Evolutionary conservation across 805 yeast genomes (phyloP).

Genomic region (Kockiozyma suomiensis): DNA sequence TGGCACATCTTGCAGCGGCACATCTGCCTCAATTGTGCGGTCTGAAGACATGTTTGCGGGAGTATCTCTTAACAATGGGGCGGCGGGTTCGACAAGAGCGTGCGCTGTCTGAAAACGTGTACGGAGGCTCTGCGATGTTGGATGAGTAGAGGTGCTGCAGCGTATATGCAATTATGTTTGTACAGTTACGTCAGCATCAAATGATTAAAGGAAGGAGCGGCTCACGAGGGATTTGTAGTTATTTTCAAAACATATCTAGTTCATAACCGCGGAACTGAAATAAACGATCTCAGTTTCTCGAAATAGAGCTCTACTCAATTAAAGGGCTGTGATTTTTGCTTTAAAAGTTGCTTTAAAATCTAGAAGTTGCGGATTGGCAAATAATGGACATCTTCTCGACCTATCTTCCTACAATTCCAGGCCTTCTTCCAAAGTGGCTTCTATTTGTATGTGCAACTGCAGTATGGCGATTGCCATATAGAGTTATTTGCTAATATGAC

Average conservation of each 20-base stretch:
- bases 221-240: not conserved
- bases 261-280: not conserved
- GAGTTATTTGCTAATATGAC: too few relatives aligned
- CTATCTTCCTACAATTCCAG: conserved; percentile 52
- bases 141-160: not conserved
- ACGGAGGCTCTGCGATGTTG: not conserved
- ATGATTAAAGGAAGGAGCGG: not conserved
- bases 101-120: not conserved
- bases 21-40: conserved; percentile 25
- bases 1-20: conserved; percentile 5
- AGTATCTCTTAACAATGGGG: not conserved
- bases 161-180: not conserved
- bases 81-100: not conserved
- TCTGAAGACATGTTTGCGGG: conserved; percentile 18
- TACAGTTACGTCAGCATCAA: not conserved
- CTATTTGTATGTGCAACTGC: conserved; percentile 53
- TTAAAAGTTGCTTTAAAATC: too few relatives aligned
- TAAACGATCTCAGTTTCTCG: too few relatives aligned
- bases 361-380: too few relatives aligned
- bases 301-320: too few relatives aligned
- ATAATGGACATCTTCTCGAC: conserved; percentile 35
- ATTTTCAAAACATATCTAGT: not conserved
- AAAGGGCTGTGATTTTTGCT: too few relatives aligned
- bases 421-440: conserved; percentile 75
- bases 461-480: too few relatives aligned